These are phyloP conservation scores for Polyporus arcularius DNA, from an alignment of 768 basidiomycete species.

Conservation along the genomic window DNA sequence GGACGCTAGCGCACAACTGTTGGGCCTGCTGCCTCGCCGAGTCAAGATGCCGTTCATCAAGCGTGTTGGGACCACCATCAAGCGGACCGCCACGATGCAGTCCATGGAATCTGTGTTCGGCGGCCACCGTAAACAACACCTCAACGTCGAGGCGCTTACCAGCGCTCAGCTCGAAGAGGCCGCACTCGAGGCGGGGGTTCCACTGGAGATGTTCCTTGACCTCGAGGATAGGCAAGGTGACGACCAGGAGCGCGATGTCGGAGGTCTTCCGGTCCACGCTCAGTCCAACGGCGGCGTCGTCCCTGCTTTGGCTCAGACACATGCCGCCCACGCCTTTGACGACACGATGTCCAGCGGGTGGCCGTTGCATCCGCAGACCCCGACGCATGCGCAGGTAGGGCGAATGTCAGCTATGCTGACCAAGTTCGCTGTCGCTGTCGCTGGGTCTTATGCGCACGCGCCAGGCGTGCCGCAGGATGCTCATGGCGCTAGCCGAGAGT, in stretches of 20 bases:
- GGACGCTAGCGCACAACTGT: conserved; percentile 12
- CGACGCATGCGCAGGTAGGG: conserved; percentile 60
- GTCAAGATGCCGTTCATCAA: conserved; percentile 4
- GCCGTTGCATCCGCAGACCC: conserved; percentile 30
- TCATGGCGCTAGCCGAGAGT: not conserved
- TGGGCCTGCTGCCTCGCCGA: conserved; percentile 2
- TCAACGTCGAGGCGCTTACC: conserved; percentile 65
- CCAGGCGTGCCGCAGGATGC: conserved; percentile 7
- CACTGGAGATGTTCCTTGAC: conserved; percentile 47
- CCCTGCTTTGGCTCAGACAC: conserved; percentile 6
- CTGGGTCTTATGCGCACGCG: conserved; percentile 23
- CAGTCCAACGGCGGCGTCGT: not conserved
- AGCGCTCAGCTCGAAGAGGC: conserved; percentile 57
- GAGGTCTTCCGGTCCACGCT: not conserved
- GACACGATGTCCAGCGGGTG: conserved; percentile 21
- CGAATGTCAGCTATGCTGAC: conserved; percentile 59
- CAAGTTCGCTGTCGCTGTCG: conserved; percentile 47
- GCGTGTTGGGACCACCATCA: conserved; percentile 4
- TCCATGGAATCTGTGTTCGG: conserved; percentile 9
- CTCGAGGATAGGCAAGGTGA: conserved; percentile 11
- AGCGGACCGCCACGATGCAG: conserved; percentile 11
- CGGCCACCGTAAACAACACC: conserved; percentile 46
- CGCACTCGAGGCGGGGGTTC: conserved; percentile 68
- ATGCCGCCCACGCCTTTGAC: conserved; percentile 5
- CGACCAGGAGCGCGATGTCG: not conserved